Percentiles rank a stretch among this genome's conserved stretches.
Conservation (phyloP, 148 eudicot genomes). For the Chenopodium album region DNA sequence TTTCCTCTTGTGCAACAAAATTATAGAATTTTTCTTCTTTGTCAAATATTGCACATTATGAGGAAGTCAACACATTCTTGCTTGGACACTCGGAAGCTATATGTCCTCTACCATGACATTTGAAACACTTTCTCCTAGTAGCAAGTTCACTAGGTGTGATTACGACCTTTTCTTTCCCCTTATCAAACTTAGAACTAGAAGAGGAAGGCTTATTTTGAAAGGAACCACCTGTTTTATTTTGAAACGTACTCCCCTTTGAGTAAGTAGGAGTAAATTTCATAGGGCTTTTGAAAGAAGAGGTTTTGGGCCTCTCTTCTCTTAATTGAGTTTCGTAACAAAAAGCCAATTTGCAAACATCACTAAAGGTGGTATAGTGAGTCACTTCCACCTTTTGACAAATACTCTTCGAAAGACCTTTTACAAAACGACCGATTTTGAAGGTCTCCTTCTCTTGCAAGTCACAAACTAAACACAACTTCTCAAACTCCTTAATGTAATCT, state of each 20-base stretch:
- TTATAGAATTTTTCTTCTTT: neutral
- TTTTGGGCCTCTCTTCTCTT: neutral
- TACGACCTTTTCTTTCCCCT: neutral
- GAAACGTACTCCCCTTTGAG: neutral
- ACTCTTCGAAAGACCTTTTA: neutral
- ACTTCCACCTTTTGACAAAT: neutral
- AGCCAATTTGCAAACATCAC: neutral
- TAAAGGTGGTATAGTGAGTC: neutral
- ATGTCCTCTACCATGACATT: neutral
- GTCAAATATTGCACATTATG: neutral
- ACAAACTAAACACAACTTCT: neutral
- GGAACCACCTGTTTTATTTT: neutral
- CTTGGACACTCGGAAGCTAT: neutral
- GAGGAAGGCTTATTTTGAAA: neutral
- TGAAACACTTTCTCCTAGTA: neutral
- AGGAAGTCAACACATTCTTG: neutral
- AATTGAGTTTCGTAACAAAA: neutral
- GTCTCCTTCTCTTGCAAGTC: neutral
- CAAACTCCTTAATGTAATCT: neutral
- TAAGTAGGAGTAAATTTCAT: neutral
- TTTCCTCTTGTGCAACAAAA: neutral
- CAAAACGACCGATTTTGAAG: neutral
- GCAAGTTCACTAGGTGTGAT: neutral
- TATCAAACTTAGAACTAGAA: neutral
- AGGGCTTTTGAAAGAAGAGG: neutral